These are phyloP conservation scores for Hypoxylon perforatum DNA, from an alignment of 495 filamentous ascomycete genomes.

Conservation along the genomic window DNA sequence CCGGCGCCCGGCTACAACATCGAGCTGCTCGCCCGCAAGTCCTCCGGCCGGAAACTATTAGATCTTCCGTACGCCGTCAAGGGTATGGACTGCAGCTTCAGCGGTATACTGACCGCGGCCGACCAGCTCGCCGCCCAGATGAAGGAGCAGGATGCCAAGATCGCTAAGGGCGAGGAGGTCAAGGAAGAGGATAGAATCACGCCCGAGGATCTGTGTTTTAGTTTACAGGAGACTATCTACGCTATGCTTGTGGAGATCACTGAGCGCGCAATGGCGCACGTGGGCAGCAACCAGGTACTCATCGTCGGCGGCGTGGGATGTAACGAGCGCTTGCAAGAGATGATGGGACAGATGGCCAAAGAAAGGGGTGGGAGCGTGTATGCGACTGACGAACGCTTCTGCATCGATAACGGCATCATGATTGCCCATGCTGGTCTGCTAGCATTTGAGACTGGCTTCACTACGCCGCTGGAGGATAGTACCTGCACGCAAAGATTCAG, in stretches of 20 bases:
- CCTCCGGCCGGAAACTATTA: slow-evolving; percentile 67
- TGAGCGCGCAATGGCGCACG: slow-evolving; percentile 97
- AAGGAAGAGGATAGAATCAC: slow-evolving; percentile 61
- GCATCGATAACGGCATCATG: slow-evolving; percentile 99
- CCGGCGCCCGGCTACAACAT: slow-evolving; percentile 98
- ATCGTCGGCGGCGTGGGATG: slow-evolving; percentile 99
- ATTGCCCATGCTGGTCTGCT: slow-evolving; percentile 96
- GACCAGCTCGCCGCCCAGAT: slow-evolving; percentile 79
- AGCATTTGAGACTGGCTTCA: slow-evolving; percentile 82
- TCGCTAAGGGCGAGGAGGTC: slow-evolving; percentile 54
- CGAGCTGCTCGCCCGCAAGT: slow-evolving; percentile 91
- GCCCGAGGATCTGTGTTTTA: slow-evolving; percentile 91
- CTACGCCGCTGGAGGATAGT: slow-evolving; percentile 79
- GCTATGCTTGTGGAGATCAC: slow-evolving; percentile 99
- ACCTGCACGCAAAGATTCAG: slow-evolving; percentile 94
- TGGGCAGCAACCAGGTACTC: slow-evolving; percentile 87
- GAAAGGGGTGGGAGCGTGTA: slow-evolving; percentile 91
- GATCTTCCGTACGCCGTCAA: slow-evolving; percentile 97
- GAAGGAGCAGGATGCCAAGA: slow-evolving; percentile 50
- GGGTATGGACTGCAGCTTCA: slow-evolving; percentile 97
- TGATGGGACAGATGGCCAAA: slow-evolving; percentile 97
- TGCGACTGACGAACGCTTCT: slow-evolving; percentile 96
- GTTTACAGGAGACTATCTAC: slow-evolving; percentile 92
- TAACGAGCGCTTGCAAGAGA: slow-evolving; percentile 94
- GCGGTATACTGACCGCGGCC: slow-evolving; percentile 84